Base-by-base conservation (phyloP, 331 rosid genomes). In the Quercus lobata region DNA sequence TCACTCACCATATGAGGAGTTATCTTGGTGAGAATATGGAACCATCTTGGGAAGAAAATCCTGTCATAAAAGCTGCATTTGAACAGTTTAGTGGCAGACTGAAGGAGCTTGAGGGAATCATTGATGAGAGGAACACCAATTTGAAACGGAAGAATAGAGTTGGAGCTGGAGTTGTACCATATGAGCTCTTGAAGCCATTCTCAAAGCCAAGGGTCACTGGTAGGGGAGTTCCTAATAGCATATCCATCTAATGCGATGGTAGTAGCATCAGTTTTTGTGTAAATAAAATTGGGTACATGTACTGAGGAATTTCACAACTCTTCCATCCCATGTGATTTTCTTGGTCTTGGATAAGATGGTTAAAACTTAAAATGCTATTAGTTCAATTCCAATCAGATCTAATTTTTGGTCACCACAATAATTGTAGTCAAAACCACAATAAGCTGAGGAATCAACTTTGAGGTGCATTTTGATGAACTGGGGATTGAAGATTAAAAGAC, bases 1-100 rank as follows among this genome's bases (percentile, higher is more conserved):
- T 19, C 93, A 91, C 77, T 89, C 93, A 11, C 84, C 94, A 0
- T 92, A 88, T 78, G 94, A 88, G 80, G 89, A 85, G 84, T n/a
- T 90, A 90, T 19, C 24, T 92, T 11, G 93, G 93, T 32, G 79
- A 86, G 60, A 46, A 61, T 15, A 72, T 81, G 57, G 88, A 92
- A 66, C 76, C 90, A 55, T 71, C 89, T 1, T 92, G 91, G 92
- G 79, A 24, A 61, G 92, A 87, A 56, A 21, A 90, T 57, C 72
- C 71, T 7, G 55, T 66, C 52, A 77, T 90, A 46, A 87, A 79
- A 18, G 84, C 57, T 21, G 83, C 92, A 1, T 92, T 85, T 27
- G 89, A 81, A 70, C 65, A 34, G 75, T 90, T 92, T 41, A 57
- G 53, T 24, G 74, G 76, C 1, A 90, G 72, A 35, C 18, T 92